Percentiles rank a stretch among this genome's conserved stretches.
These are phyloP conservation scores for Citrus trifoliata DNA, from an alignment of 345 rosid species.

Conservation along the genomic window DNA sequence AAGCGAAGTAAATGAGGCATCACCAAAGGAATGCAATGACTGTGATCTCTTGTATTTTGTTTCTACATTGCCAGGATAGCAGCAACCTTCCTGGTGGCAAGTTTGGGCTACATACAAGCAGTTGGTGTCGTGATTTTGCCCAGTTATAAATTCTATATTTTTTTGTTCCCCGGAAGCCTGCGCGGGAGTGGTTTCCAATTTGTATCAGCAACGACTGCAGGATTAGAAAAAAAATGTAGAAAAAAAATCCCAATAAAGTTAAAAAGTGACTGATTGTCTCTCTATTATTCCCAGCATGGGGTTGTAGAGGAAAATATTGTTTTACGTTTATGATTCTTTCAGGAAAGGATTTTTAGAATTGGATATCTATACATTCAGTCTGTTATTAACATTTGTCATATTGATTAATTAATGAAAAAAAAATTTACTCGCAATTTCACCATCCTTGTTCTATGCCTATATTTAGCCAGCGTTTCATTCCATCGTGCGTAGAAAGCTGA, in stretches of 20 bases:
- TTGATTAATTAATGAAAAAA: slow-evolving; percentile 52
- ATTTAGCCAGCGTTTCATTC: too few species aligned
- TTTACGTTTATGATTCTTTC: slow-evolving; percentile 39
- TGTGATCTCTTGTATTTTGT: slow-evolving; percentile 15
- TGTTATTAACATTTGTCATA: slow-evolving; percentile 53
- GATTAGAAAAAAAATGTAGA: slow-evolving; percentile 28
- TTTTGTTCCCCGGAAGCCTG: slow-evolving; percentile 29
- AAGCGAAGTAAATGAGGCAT: slow-evolving; percentile 74
- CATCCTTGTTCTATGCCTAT: background rate
- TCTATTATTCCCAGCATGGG: slow-evolving; percentile 32
- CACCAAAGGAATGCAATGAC: background rate
- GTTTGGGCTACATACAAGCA: slow-evolving; percentile 11
- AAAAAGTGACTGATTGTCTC: slow-evolving; percentile 31
- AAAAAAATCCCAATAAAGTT: slow-evolving; percentile 30
- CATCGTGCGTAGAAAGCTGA: background rate
- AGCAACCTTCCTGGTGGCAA: slow-evolving; percentile 12
- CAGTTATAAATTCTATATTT: slow-evolving; percentile 17
- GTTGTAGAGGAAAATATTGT: slow-evolving; percentile 32
- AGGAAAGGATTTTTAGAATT: slow-evolving; percentile 38
- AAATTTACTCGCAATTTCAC: background rate
- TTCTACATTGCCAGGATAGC: slow-evolving; percentile 22
- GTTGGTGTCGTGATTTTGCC: slow-evolving; percentile 28
- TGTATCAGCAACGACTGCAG: slow-evolving; percentile 45
- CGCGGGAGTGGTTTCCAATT: slow-evolving; percentile 28
- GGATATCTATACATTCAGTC: slow-evolving; percentile 30